These are phyloP conservation scores for Thoreauomyces humboldtii DNA, from an alignment of 192 early-diverging fungal species.

Conservation along the genomic window DNA sequence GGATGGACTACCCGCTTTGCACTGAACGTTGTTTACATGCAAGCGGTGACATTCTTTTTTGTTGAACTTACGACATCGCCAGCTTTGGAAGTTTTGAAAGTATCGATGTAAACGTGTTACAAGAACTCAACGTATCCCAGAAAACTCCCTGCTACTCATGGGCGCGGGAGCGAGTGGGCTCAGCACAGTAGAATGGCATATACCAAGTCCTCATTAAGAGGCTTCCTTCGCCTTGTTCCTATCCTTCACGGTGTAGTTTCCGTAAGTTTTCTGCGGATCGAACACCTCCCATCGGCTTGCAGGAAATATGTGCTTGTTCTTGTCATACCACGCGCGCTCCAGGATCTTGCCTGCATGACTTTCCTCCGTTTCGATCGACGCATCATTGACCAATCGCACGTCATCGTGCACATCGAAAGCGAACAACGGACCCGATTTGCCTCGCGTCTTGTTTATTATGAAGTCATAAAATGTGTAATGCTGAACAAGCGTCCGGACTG, in stretches of 20 bases:
- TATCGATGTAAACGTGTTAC: too few species aligned
- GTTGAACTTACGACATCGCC: too few species aligned
- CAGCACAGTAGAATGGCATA: too few species aligned
- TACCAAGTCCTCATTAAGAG: too few species aligned
- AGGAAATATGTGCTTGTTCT: constrained; percentile 95
- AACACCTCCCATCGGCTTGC: constrained; percentile 90
- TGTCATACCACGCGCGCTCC: constrained; percentile 59
- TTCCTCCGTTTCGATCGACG: constrained; percentile 83
- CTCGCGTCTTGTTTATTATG: constrained; percentile 91
- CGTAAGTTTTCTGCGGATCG: constrained; percentile 77
- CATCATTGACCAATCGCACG: constrained; percentile 80
- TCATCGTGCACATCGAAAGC: constrained; percentile 94
- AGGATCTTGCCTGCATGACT: constrained; percentile 94
- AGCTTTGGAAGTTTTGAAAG: too few species aligned
- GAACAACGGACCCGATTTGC: constrained; percentile 93
- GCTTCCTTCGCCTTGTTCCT: constrained; percentile 30
- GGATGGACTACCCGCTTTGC: too few species aligned
- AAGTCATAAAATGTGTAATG: constrained; percentile 83
- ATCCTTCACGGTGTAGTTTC: constrained; percentile 65
- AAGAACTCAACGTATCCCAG: too few species aligned
- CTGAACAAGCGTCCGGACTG: constrained; percentile 6
- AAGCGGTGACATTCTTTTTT: too few species aligned
- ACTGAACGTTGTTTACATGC: too few species aligned
- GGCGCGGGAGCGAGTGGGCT: too few species aligned
- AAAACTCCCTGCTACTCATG: too few species aligned